These are phyloP conservation scores for Cystofilobasidium capitatum DNA, from an alignment of 768 basidiomycete genomes.

Conservation along the genomic window DNA sequence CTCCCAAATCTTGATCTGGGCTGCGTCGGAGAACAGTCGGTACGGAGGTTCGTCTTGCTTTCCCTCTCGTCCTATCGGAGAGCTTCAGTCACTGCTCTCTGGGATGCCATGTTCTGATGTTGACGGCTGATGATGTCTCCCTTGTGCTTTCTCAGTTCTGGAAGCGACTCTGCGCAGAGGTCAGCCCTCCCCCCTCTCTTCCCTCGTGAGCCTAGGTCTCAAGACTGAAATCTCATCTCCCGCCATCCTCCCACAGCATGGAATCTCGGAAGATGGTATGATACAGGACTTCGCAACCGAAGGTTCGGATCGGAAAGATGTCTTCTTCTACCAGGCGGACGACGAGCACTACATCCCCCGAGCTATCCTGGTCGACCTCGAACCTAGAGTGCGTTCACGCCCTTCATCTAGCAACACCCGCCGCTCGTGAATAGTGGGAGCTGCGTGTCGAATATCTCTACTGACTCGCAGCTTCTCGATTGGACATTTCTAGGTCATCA, in stretches of 20 bases:
- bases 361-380: constrained; percentile 89
- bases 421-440: background rate
- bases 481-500: constrained; percentile 64
- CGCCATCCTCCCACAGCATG: constrained; percentile 48
- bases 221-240: background rate
- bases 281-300: constrained; percentile 75
- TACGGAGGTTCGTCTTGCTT: constrained; percentile 50
- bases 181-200: background rate
- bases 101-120: background rate
- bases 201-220: background rate
- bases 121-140: background rate
- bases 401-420: background rate
- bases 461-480: too few relatives aligned
- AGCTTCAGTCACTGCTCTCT: too few relatives aligned
- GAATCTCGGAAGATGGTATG: constrained; percentile 88
- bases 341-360: constrained; percentile 98
- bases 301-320: constrained; percentile 92
- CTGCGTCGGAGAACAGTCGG: too few relatives aligned
- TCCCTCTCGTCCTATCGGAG: too few relatives aligned
- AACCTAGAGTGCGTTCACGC: constrained; percentile 65
- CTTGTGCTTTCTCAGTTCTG: constrained; percentile 53
- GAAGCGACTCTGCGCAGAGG: constrained; percentile 91
- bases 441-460: too few relatives aligned
- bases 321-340: constrained; percentile 99
- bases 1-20: background rate